phyloP scores from a whole-genome alignment of 176 grass and related monocot species.

The Metroxylon sagu region DNA sequence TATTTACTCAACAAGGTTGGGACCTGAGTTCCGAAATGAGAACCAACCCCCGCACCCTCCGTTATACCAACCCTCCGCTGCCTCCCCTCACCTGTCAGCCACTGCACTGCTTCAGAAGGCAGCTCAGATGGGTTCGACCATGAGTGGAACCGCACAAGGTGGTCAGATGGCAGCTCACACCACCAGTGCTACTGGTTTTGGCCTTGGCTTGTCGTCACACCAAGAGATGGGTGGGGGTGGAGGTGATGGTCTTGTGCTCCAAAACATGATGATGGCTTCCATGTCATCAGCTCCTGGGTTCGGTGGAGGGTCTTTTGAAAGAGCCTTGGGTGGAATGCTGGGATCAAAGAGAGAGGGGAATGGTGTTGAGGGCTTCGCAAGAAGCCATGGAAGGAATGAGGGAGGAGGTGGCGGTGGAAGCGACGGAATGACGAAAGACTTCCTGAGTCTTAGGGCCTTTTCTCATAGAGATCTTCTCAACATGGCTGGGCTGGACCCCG shows the following conservation, averaged over 20 bases:
- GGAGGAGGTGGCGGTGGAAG: too few relatives aligned
- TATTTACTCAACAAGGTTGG: too few relatives aligned
- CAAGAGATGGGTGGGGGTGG: neutral
- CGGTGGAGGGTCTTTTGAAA: too few relatives aligned
- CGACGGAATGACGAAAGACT: neutral
- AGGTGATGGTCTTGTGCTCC: neutral
- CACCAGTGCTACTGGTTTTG: neutral
- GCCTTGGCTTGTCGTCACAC: neutral
- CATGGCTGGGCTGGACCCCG: neutral
- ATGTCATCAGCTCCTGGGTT: too few relatives aligned
- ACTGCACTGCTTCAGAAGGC: constrained; percentile 11
- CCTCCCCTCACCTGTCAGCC: neutral
- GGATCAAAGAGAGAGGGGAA: too few relatives aligned
- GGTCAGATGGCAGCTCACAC: constrained; percentile 1
- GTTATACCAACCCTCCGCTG: neutral
- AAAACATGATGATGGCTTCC: too few relatives aligned
- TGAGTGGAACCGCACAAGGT: neutral
- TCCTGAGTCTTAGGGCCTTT: neutral
- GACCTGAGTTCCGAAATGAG: too few relatives aligned
- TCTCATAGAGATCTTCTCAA: neutral
- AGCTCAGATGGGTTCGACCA: constrained; percentile 5
- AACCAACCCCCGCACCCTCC: neutral
- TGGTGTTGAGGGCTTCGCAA: too few relatives aligned
- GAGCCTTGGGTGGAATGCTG: too few relatives aligned
- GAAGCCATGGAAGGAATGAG: too few relatives aligned